Percentiles rank a stretch among this genome's conserved stretches.
phyloP scores from a whole-genome alignment of 306 rosid species.

The Argentina anserina region DNA sequence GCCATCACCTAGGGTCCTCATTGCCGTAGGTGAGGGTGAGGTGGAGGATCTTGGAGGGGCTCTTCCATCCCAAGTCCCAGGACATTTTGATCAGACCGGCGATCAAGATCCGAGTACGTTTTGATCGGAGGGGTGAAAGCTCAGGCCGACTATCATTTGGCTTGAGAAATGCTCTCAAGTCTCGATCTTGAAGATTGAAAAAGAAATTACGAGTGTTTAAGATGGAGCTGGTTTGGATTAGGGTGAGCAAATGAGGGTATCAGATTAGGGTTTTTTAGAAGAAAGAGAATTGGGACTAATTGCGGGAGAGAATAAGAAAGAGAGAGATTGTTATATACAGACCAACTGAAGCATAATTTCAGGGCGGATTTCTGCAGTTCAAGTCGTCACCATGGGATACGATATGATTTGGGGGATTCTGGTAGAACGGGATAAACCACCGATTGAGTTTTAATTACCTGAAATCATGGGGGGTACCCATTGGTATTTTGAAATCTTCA shows the following conservation, averaged over 20 bases:
- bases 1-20: conserved; percentile 45
- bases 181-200: conserved; percentile 10
- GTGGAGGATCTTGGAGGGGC: conserved; percentile 83
- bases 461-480: too few species aligned
- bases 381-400: too few species aligned
- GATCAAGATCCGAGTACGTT: conserved; percentile 20
- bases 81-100: conserved; percentile 53
- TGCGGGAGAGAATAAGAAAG: conserved; percentile 21
- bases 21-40: conserved; percentile 75
- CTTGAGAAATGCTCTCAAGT: neutral
- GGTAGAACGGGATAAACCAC: too few species aligned
- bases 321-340: neutral
- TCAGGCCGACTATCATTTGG: conserved; percentile 21
- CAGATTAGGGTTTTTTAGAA: conserved; percentile 16
- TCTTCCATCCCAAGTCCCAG: conserved; percentile 97
- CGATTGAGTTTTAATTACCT: too few species aligned
- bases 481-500: too few species aligned
- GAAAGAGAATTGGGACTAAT: conserved; percentile 14
- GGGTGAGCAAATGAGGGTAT: too few species aligned
- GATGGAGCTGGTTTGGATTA: neutral
- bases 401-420: too few species aligned
- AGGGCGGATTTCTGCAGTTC: too few species aligned
- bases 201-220: neutral
- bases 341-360: too few species aligned
- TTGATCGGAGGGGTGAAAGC: conserved; percentile 15